Base-by-base conservation (phyloP, 257 asterid species). In the Nicotiana paniculata region DNA sequence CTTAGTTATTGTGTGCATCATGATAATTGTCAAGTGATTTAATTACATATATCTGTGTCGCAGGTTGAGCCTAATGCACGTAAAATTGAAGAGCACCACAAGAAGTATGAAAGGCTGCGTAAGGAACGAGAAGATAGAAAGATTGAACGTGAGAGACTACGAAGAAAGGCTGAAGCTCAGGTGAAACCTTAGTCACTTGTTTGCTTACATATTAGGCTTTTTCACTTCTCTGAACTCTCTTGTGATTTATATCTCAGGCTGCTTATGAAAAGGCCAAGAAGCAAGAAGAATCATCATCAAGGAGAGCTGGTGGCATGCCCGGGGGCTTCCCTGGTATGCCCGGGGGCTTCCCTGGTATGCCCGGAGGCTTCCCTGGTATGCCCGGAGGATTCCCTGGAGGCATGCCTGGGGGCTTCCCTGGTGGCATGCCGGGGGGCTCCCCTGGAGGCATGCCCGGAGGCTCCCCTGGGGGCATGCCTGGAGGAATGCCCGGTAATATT, bases 61-160 rank as follows among this genome's bases (percentile, higher is more conserved):
- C 81, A 96, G 99, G 98, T 94, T 81, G 99, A 94, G 86, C 98
- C 99, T 57, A 96, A 92, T 87, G 98, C 88, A 9, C 98, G 92
- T 81, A 96, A 90, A 89, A 91, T 96, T 80, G 99, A 96, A 86
- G 98, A 94, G 76, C 99, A 96, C 86, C 91, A 90, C 33, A 88
- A 93, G 86, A 96, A 96, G 72, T 96, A 96, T 84, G 98, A 94
- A 10, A 90, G 97, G 90, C 91, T 96, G 82, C 93, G 91, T 11
- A 96, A 96, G 88, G 99, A 96, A 89, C 88, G 95, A 84, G 97
- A 91, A 63, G 97, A 92, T 55, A 90, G 88, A 86, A 93, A 86
- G 86, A 77, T 18, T 82, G 97, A 96, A 85, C 91, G 88, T 54
- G 97, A 92, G 86, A 84, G 98, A 74, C 97, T 81, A 69, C 97